A percentile compares a stretch with the other conserved stretches of the same genome.
Evolutionary conservation across 164 flowering plant genomes (phyloP).

Genomic region (Vitis vinifera): ASM3070453v1 NC_081810.1:4086501-4087000

Average conservation of each 20-base stretch:
- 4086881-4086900: background rate
- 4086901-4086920: background rate
- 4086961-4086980: no score
- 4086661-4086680: constrained; percentile 20
- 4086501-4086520: constrained; percentile 1
- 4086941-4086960: no score
- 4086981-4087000: background rate
- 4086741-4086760: constrained; percentile 42
- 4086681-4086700: constrained; percentile 39
- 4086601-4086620: constrained; percentile 15
- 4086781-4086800: constrained; percentile 37
- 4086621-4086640: constrained; percentile 12
- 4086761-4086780: constrained; percentile 37
- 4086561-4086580: constrained; percentile 68
- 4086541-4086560: constrained; percentile 88
- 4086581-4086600: constrained; percentile 22
- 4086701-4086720: constrained; percentile 36
- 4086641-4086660: background rate
- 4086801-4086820: constrained; percentile 41
- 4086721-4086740: constrained; percentile 20
- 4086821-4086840: constrained; percentile 58
- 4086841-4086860: constrained; percentile 72
- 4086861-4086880: constrained; percentile 54
- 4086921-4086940: no score
- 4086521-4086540: constrained; percentile 64